A percentile compares a stretch with the other conserved stretches of the same genome.
Conservation (phyloP, 1,284 basidiomycete species). For the Puccinia polysora region DNA sequence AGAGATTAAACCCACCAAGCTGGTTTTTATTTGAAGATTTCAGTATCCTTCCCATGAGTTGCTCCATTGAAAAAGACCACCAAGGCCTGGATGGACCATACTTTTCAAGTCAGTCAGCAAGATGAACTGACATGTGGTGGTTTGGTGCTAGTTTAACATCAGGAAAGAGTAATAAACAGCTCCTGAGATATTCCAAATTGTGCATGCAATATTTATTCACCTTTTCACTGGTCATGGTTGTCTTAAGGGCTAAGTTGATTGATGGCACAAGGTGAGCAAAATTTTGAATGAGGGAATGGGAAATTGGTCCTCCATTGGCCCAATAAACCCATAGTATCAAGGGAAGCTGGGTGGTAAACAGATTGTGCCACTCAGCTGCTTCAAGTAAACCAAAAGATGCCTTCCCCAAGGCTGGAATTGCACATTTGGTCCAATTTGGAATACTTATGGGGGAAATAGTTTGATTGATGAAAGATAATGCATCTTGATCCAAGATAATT, state of each 20-base stretch:
- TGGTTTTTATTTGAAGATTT: not conserved
- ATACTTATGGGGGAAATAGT: not conserved
- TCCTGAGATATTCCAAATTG: not conserved
- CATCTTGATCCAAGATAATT: not conserved
- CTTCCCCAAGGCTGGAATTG: slow-evolving; percentile 23
- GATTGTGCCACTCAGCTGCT: slow-evolving; percentile 44
- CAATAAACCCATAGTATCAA: not conserved
- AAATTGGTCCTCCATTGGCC: not conserved
- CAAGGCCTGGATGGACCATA: not conserved
- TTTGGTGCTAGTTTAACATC: slow-evolving; percentile 3
- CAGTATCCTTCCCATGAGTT: not conserved
- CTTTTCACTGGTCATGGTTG: not conserved
- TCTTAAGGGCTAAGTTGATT: not conserved
- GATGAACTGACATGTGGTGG: slow-evolving; percentile 1
- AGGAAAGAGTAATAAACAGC: not conserved
- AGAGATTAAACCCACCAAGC: not conserved
- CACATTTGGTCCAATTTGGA: slow-evolving; percentile 6
- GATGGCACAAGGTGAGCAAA: not conserved
- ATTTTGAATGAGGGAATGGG: not conserved
- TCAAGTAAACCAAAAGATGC: slow-evolving; percentile 38
- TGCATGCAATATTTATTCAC: not conserved
- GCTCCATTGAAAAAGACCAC: slow-evolving; percentile 8
- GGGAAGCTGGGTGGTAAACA: slow-evolving; percentile 31
- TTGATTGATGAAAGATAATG: slow-evolving; percentile 1
- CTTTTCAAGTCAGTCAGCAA: slow-evolving; percentile 8